Base-by-base conservation (phyloP, 805 yeast species). In the Komagataella pastoris region DNA sequence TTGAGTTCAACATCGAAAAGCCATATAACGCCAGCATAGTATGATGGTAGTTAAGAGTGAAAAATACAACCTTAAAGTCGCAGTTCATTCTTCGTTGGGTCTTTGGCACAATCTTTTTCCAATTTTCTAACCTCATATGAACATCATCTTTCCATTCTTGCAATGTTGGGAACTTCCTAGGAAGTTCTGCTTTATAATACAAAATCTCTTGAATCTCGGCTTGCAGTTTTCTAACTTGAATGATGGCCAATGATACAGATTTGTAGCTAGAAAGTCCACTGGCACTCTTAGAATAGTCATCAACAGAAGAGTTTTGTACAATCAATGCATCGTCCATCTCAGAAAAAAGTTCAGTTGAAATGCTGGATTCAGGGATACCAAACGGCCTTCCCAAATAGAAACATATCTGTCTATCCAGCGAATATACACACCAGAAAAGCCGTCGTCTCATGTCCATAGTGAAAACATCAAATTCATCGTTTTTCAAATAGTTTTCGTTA, bases 351-450 rank as follows among this genome's bases (percentile, higher is more conserved):
- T 77, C 77, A 1, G 86, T 83, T 50, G 79, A 74, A 47, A 88
- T 78, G 50, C 81, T 75, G 56, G 84, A 89, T 57, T 89, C 96
- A 0, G 95, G 93, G 1, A 89, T 83, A 0, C 95, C 93, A 56
- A 85, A 83, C 0, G 97, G 97, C 44, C 97, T 73, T 1, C 95
- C 95, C 50, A 89, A 69, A 61, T 88, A 88, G 47, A 89, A 81
- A 62, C 95, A 85, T 7, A 88, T 80, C 62, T 88, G 96, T 21
- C 97, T 68, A 63, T 89, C 97, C 52, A 90, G 66, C 1, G 90
- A 77, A 62, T 89, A 89, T 1, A 91, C 80, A 63, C 95, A 85
- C 97, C 97, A 89, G 59, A 90, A 89, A 24, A 87, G 62, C 47
- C 95, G 67, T 57, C 95, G 72, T 53, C 95, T 71, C 64, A 84